Evolutionary conservation across 2,329 filamentous ascomycete genomes (phyloP), one percentile per base, ranked within the genome.

Genomic region (Colletotrichum sp.): DNA sequence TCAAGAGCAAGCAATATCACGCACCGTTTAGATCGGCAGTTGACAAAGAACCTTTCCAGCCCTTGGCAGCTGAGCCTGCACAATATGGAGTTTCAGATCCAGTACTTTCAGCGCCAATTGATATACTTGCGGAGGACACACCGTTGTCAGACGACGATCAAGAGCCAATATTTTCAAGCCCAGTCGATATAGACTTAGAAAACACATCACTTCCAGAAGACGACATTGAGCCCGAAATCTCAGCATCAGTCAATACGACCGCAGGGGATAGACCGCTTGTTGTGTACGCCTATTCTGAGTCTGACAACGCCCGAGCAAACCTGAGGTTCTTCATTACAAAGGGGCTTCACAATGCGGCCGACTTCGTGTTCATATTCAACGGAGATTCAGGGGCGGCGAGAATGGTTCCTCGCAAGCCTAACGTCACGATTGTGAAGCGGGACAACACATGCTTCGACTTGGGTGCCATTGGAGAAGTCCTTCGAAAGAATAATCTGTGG

Each of bases 311-410:
- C 38, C 82, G 81, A 34, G 75, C 77, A 59, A 85, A 85, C 78
- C 74, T 85, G 14, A 55, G 77, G 21, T 85, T 81, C 76, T 85
- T 85, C 77, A 69, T 85, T 16, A 63, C 76, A 34, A 80, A 85
- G 69, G 84, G 83, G 36, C 77, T 86, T 6, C 83, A 85, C 76
- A 79, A 69, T 26, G 80, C 77, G 0, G 84, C 84, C 63, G 84
- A 85, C 77, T 85, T 85, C 74, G 77, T 85, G 75, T 85, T 85
- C 77, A 82, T 85, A 71, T 78, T 85, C 67, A 84, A 85, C 70
- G 84, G 84, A 43, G 77, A 80, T 34, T 80, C 81, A 38, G 78
- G 81, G 61, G 78, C 78, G 5, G 69, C 76, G 56, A 28, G 63
- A 4, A 64, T 80, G 2, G 78, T 85, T 61, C 83, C 84, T 3